Evolutionary conservation across 2,329 filamentous ascomycete species (phyloP), one percentile per base, ranked within the genome.

Genomic region (Fonsecaea monophora): DNA sequence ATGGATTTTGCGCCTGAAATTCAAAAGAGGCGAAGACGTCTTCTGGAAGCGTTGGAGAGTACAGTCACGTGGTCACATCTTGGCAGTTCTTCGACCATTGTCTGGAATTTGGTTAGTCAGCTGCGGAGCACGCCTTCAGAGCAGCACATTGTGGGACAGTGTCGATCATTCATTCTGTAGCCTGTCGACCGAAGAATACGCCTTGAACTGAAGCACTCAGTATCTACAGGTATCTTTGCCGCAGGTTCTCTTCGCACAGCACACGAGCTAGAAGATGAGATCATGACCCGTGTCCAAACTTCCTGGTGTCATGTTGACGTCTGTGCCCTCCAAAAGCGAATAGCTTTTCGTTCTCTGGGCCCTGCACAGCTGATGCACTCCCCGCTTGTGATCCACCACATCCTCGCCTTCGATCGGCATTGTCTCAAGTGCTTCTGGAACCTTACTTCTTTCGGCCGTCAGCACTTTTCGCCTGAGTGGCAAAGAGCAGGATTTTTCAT

Each of bases 311-410:
- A 48, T 2, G 2, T 21, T 48, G 42, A 48, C 10, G 42, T 8
- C n/a, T 18, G n/a, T 48, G 13, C 40, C 40, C 38, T 12, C 40
- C 45, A 45, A 25, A 21, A 8, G 25, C 9, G 42, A 50, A 50
- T 50, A 10, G 18, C 45, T 18, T 4, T 21, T 50, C 18, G 18
- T 25, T 30, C 45, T 30, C 45, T 21, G 45, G 18, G 18, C 45
- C n/a, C 45, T 65, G 57, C 21, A 50, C 45, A 50, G 45, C n/a
- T 34, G 35, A 60, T 21, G 21, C 21, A 10, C 45, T 30, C 45
- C 45, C 45, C 45, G 21, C 45, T 50, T 4, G 21, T 21, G 45
- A 30, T 50, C 45, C 45, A 50, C 45, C 45, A 15, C 42, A 1
- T 45, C 45, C 18, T 50, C 45, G 45, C 45, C 45, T 50, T 25